Evolutionary conservation across 768 basidiomycete species (phyloP).

Genomic region (Russula ochroleuca): DNA sequence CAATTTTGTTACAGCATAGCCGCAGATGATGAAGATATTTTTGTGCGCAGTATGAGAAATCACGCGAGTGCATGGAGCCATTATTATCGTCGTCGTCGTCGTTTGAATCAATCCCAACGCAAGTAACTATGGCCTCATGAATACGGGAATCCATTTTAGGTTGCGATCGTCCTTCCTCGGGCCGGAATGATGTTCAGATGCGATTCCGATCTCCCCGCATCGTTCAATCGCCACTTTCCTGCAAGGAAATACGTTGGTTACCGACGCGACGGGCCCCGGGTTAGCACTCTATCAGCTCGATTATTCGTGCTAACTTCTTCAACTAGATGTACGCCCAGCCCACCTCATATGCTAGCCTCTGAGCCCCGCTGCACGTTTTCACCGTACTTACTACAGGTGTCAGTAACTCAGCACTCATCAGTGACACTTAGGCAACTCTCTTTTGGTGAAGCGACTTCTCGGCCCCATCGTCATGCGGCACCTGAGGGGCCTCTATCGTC

Average conservation of each 20-base stretch:
- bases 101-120: not conserved
- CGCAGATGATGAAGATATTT: not conserved
- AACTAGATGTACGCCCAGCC: too few relatives aligned
- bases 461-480: not conserved
- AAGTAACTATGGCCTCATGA: not conserved
- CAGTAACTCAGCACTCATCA: not conserved
- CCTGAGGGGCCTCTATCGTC: not conserved
- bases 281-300: not conserved
- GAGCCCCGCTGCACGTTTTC: not conserved
- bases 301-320: too few relatives aligned
- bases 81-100: not conserved
- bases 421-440: not conserved
- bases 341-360: not conserved
- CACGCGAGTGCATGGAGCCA: not conserved
- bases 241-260: not conserved
- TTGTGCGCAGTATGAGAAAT: not conserved
- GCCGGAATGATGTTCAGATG: slow-evolving; percentile 1
- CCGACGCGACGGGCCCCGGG: not conserved
- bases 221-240: not conserved
- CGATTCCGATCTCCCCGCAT: slow-evolving; percentile 4
- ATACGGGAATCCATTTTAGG: not conserved
- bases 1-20: not conserved
- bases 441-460: slow-evolving; percentile 3
- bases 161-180: slow-evolving; percentile 6
- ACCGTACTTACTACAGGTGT: not conserved